These are phyloP conservation scores for Penicillium sclerotigenum DNA, from an alignment of 2,329 filamentous ascomycete species.

Conservation along the genomic window DNA sequence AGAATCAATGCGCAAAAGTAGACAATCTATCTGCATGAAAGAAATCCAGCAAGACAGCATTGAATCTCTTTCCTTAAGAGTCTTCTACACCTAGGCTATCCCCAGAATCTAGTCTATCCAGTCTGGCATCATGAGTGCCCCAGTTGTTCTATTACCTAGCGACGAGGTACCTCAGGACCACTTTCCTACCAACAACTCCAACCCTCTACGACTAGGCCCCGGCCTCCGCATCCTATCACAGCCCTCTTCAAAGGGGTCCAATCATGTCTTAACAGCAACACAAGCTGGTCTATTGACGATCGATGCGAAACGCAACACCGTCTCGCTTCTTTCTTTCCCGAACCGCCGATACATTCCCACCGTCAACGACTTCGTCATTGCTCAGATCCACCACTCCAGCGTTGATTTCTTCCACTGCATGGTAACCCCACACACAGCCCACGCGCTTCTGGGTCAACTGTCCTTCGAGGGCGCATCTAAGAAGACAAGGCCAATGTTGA, in stretches of 20 bases:
- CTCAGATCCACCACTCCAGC: constrained; percentile 72
- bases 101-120: constrained; percentile 1
- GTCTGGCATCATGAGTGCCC: constrained; percentile 51
- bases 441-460: constrained; percentile 74
- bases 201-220: constrained; percentile 74
- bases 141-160: constrained; percentile 75
- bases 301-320: constrained; percentile 41
- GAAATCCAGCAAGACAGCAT: not conserved
- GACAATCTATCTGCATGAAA: not conserved
- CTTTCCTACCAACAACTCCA: constrained; percentile 64
- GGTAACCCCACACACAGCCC: constrained; percentile 62
- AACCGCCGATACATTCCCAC: constrained; percentile 69
- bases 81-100: not conserved
- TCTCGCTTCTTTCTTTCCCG: constrained; percentile 36
- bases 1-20: not conserved
- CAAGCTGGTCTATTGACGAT: constrained; percentile 38
- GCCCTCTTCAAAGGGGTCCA: constrained; percentile 61
- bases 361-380: constrained; percentile 82
- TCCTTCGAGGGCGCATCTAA: constrained; percentile 91
- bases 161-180: constrained; percentile 65
- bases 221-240: constrained; percentile 78
- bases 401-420: constrained; percentile 76
- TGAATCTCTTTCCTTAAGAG: not conserved
- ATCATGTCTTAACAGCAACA: constrained; percentile 33
- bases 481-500: constrained; percentile 81